Conservation (phyloP, 2,329 filamentous ascomycete species). For the Aspergillaceae sp. region DNA sequence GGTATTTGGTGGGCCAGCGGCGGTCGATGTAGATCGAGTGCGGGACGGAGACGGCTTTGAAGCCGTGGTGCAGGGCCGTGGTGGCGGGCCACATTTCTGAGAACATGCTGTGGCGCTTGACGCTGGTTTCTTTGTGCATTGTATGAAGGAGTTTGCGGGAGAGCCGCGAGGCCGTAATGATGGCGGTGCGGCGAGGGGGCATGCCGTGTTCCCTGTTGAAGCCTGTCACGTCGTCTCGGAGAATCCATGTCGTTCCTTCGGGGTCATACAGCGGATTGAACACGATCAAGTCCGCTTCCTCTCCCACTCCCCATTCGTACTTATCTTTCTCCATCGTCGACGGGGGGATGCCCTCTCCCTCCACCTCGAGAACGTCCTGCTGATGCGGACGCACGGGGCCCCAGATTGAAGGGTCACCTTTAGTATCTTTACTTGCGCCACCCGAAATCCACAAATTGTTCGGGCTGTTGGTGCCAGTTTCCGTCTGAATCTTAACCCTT, state of each 20-base stretch:
- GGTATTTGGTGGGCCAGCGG: conserved; percentile 70
- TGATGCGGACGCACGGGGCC: conserved; percentile 64
- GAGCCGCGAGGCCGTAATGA: conserved; percentile 81
- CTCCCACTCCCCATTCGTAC: conserved; percentile 61
- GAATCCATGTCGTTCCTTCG: conserved; percentile 73
- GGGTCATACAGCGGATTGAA: conserved; percentile 90
- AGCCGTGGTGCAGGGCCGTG: conserved; percentile 78
- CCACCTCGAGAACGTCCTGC: conserved; percentile 62
- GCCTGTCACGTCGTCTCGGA: conserved; percentile 74
- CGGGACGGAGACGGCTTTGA: conserved; percentile 84
- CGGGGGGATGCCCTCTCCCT: conserved; percentile 66
- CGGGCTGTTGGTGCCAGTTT: conserved; percentile 56
- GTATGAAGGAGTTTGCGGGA: conserved; percentile 67
- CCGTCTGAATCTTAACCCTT: conserved; percentile 66
- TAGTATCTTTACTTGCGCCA: no score
- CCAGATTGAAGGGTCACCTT: conserved; percentile 52
- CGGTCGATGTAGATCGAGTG: conserved; percentile 85
- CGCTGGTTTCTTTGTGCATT: conserved; percentile 85
- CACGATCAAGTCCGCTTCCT: conserved; percentile 85
- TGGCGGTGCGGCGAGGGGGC: conserved; percentile 68
- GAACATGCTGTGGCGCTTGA: conserved; percentile 82
- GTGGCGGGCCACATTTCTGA: conserved; percentile 95
- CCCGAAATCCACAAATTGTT: conserved; percentile 55
- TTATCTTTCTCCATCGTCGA: conserved; percentile 67
- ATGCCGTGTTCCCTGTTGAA: conserved; percentile 59